These are phyloP conservation scores for Tuber melanosporum DNA, from an alignment of 495 filamentous ascomycete genomes.

Conservation along the genomic window DNA sequence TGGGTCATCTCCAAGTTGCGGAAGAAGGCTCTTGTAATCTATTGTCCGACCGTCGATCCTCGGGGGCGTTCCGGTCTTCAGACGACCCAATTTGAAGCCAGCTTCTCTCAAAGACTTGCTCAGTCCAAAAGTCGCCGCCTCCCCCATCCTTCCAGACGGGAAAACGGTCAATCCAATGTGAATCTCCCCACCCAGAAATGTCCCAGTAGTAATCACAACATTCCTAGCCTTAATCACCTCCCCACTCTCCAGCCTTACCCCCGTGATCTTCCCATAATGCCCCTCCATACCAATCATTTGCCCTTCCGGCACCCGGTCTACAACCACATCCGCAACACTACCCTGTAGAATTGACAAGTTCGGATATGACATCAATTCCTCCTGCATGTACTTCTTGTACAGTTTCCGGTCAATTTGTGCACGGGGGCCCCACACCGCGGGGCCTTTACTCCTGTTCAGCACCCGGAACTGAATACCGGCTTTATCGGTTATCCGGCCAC, in stretches of 20 bases:
- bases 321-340: conserved; percentile 86
- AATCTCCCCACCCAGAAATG: conserved; percentile 92
- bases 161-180: conserved; percentile 81
- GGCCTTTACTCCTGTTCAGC: conserved; percentile 81
- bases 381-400: conserved; percentile 86
- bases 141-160: conserved; percentile 87
- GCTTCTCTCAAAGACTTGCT: conserved; percentile 86
- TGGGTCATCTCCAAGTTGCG: conserved; percentile 74
- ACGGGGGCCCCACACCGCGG: conserved; percentile 92
- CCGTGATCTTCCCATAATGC: conserved; percentile 67
- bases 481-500: conserved; percentile 84
- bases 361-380: conserved; percentile 69
- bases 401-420: conserved; percentile 92
- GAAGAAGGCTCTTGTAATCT: conserved; percentile 62
- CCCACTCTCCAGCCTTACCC: conserved; percentile 81
- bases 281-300: conserved; percentile 47
- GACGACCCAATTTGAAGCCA: conserved; percentile 80
- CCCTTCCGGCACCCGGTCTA: conserved; percentile 50
- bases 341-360: conserved; percentile 74
- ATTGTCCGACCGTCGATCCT: conserved; percentile 77
- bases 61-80: conserved; percentile 95
- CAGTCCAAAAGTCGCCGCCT: conserved; percentile 86
- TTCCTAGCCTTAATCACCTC: conserved; percentile 71
- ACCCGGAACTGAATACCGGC: conserved; percentile 86
- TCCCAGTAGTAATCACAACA: conserved; percentile 92